phyloP scores from a whole-genome alignment of 441 rosid genomes.

The Oxalis stricta region DNA sequence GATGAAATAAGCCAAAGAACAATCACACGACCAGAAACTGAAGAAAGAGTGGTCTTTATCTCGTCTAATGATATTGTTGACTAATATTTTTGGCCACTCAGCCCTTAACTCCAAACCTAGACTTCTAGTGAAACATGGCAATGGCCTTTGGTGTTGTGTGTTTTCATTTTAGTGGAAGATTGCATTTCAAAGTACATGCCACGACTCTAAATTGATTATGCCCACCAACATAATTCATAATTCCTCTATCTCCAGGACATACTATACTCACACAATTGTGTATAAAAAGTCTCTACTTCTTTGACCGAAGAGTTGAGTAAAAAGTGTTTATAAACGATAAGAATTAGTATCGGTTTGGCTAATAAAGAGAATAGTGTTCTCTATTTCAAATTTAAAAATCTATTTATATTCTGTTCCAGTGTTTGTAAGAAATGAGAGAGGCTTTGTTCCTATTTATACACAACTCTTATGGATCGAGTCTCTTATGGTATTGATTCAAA shows the following conservation, averaged over 20 bases:
- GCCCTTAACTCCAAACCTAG: conserved; percentile 11
- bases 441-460: too few species aligned
- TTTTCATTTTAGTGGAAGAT: conserved; percentile 18
- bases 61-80: conserved; percentile 42
- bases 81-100: conserved; percentile 29
- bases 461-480: too few species aligned
- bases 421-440: too few species aligned
- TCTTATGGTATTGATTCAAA: too few species aligned
- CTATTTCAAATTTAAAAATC: too few species aligned
- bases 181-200: conserved; percentile 19
- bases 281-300: too few species aligned
- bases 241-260: neutral
- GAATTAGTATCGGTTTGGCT: too few species aligned
- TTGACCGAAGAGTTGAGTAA: too few species aligned
- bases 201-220: conserved; percentile 4
- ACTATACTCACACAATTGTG: too few species aligned
- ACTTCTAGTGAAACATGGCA: conserved; percentile 7
- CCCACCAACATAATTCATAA: conserved; percentile 10
- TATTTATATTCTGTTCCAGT: too few species aligned
- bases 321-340: too few species aligned
- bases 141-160: conserved; percentile 13
- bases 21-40: conserved; percentile 29
- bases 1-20: neutral
- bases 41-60: conserved; percentile 28
- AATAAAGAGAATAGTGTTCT: too few species aligned